Evolutionary conservation across 495 filamentous ascomycete species (phyloP), one percentile per base, ranked within the genome.

Genomic region (Neurospora intermedia): DNA sequence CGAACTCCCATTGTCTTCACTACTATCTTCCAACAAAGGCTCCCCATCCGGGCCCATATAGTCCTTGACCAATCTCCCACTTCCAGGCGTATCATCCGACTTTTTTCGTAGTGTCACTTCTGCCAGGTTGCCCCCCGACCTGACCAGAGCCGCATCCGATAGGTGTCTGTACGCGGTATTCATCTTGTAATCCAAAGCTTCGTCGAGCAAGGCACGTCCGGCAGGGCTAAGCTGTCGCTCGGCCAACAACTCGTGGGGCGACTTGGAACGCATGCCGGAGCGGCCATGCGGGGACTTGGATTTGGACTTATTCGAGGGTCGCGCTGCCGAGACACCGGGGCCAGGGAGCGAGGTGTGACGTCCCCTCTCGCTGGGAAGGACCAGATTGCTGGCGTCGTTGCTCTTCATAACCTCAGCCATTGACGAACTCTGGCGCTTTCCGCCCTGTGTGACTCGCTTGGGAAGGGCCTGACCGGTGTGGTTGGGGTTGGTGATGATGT

Each of bases 11-110:
- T 87, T 85, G 66, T 85, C 83, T 23, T 88, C 87, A 73, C 85
- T 88, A 69, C 83, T 86, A 43, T 87, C 87, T 45, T 85, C 86
- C 6, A 83, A 79, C 20, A 84, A 79, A 70, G 89, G 81, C 46
- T 89, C 91, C 20, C 88, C 88, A 74, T 92, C 91, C 69, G 84
- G 84, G 62, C 83, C 79, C 15, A 88, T 83, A 70, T 92, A 89
- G 77, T 95, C 93, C 78, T 93, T 95, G 71, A 89, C 86, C 73
- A 97, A 80, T 66, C 93, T 87, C 70, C 88, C 88, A 43, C 85
- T 87, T 0, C 83, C 87, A 20, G 82, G 81, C 18, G 74, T 40
- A 70, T 81, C 81, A 38, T 83, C 81, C 23, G 79, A 75, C 73
- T 73, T 80, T 74, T 85, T 88, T 83, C 74, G 77, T 78, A 77